Evolutionary conservation across 2,329 filamentous ascomycete genomes (phyloP).

Genomic region (Clathrospora elynae): DNA sequence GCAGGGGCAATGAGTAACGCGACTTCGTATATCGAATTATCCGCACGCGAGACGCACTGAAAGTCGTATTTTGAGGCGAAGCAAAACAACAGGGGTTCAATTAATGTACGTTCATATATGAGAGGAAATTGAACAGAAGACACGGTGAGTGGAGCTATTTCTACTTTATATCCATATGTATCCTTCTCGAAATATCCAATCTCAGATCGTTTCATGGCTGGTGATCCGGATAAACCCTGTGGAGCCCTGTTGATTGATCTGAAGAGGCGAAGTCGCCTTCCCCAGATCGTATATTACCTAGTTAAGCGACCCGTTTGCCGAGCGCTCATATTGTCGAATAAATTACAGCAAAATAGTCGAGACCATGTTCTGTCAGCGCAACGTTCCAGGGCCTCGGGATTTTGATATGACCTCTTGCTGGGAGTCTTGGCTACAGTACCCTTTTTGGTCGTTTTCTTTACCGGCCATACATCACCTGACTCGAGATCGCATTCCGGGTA

Average conservation of each 20-base stretch:
- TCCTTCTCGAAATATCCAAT: conserved; percentile 14
- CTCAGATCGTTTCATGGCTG: conserved; percentile 16
- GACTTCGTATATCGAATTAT: conserved; percentile 21
- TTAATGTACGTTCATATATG: conserved; percentile 33
- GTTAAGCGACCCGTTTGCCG: conserved; percentile 38
- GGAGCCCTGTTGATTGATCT: conserved; percentile 29
- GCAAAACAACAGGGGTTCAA: conserved; percentile 13
- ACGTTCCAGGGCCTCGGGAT: conserved; percentile 27
- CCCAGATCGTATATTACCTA: conserved; percentile 39
- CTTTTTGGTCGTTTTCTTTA: conserved; percentile 9
- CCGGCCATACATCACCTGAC: conserved; percentile 33
- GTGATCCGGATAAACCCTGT: conserved; percentile 25
- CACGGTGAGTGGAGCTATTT: conserved; percentile 12
- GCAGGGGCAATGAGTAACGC: not conserved
- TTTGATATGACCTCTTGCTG: conserved; percentile 6
- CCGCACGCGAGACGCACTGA: conserved; percentile 13
- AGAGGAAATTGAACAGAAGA: conserved; percentile 17
- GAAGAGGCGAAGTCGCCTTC: conserved; percentile 23
- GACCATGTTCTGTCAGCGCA: conserved; percentile 45
- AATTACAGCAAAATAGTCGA: conserved; percentile 39
- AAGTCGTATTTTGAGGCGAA: conserved; percentile 17
- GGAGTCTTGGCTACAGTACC: conserved; percentile 11
- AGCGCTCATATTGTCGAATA: conserved; percentile 30
- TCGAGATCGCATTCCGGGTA: conserved; percentile 24
- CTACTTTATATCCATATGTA: conserved; percentile 15